phyloP scores from a whole-genome alignment of 2,329 filamentous ascomycete species.

The Cadophora malorum region DNA sequence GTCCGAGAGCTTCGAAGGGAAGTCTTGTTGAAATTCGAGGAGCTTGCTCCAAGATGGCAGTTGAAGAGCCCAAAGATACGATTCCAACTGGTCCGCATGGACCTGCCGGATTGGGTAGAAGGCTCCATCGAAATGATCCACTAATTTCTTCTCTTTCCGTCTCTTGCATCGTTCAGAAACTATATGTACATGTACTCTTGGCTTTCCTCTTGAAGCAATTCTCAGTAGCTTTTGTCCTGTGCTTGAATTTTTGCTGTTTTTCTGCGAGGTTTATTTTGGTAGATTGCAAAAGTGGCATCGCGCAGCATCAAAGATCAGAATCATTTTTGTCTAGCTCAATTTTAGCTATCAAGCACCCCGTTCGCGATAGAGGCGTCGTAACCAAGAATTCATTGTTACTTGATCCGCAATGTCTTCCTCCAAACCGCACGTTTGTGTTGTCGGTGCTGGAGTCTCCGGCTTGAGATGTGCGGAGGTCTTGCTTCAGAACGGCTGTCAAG shows the following conservation, averaged over 20 bases:
- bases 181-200: neutral
- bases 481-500: conserved; percentile 57
- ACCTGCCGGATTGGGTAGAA: neutral
- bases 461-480: conserved; percentile 62
- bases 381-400: neutral
- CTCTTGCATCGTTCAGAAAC: too few species aligned
- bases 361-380: neutral
- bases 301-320: neutral
- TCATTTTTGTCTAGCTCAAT: neutral
- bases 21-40: neutral
- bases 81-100: conserved; percentile 15
- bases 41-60: conserved; percentile 7
- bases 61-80: neutral
- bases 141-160: neutral
- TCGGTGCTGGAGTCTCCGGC: conserved; percentile 63
- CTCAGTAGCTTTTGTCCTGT: neutral
- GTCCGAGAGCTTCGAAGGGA: neutral
- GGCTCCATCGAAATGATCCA: neutral
- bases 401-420: conserved; percentile 26
- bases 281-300: too few species aligned
- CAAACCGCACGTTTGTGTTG: conserved; percentile 47
- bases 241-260: neutral
- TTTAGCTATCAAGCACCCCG: neutral
- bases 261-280: neutral
- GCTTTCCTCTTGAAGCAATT: neutral